Conservation (phyloP, 139 green algal species). For the Pleodorina starrii region DNA sequence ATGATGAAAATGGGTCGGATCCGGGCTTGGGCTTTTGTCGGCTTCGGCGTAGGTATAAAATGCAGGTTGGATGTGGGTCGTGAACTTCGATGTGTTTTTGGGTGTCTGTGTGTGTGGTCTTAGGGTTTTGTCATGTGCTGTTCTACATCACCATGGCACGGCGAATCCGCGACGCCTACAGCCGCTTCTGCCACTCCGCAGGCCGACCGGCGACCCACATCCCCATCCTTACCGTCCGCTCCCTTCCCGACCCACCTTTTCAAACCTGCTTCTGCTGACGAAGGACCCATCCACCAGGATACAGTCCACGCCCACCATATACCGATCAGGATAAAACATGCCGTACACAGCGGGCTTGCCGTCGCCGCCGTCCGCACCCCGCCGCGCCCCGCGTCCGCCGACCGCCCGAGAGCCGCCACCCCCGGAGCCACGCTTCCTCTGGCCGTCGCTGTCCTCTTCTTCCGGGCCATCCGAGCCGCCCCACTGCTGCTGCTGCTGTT, state of each 20-base stretch:
- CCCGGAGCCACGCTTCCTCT: background rate
- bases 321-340: background rate
- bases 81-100: too few relatives aligned
- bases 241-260: background rate
- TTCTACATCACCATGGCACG: too few relatives aligned
- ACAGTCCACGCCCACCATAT: background rate
- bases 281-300: background rate
- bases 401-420: background rate
- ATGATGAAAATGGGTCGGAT: too few relatives aligned
- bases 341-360: background rate
- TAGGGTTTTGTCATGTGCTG: too few relatives aligned
- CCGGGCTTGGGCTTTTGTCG: too few relatives aligned
- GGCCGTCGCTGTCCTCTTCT: background rate
- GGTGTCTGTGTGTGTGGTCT: too few relatives aligned
- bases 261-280: slow-evolving; percentile 18
- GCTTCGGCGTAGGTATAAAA: too few relatives aligned
- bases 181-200: too few relatives aligned
- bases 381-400: background rate
- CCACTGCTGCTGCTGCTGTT: background rate
- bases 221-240: too few relatives aligned
- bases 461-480: background rate
- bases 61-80: too few relatives aligned
- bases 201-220: too few relatives aligned
- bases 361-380: background rate
- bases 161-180: too few relatives aligned